Evolutionary conservation across 805 yeast species (phyloP), one percentile per base, ranked within the genome.

Genomic region (Yamadazyma scolyti): DNA sequence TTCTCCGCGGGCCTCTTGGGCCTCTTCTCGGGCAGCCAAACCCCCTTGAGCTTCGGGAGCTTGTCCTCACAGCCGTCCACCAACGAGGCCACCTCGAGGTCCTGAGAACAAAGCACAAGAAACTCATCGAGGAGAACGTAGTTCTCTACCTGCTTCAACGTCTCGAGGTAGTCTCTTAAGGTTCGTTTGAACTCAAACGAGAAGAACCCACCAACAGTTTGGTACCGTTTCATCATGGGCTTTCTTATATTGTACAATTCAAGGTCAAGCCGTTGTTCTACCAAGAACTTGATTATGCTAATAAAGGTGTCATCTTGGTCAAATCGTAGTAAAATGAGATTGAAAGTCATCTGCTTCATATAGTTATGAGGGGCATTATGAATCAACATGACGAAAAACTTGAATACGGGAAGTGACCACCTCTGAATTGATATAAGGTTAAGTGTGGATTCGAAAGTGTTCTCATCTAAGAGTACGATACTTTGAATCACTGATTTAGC

Each of bases 401-500:
- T 50, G 45, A 61, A 56, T 5, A 52, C 40, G 1, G 52, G 54
- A 5, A 48, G 21, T 14, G 50, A 39, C 72, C 72, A 66, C 4
- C 33, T 25, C 1, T 34, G 34, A 7, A 62, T 33, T 1, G 50
- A 33, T 20, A 64, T 34, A 19, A 34, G 12, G 1, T 31, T 32
- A 16, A 58, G 39, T 16, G 47, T 32, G 7, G 34, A 33, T 10
- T 43, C 51, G 28, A 58, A 51, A 9, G 53, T 61, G 1, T 50
- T 57, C 2, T 45, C 40, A 15, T 54, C 52, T 19, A 52, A 33
- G 3, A 41, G 22, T 3, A 41, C 45, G 2, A 41, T 14, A 8
- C 50, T 50, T 37, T 64, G 69, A 15, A 66, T 48, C 4, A 63
- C 39, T 27, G 40, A 46, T 33, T 65, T 65, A 6, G 58, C 63